Conservation (phyloP, 78 protist species). For the Dictyostelium intermedium region DNA sequence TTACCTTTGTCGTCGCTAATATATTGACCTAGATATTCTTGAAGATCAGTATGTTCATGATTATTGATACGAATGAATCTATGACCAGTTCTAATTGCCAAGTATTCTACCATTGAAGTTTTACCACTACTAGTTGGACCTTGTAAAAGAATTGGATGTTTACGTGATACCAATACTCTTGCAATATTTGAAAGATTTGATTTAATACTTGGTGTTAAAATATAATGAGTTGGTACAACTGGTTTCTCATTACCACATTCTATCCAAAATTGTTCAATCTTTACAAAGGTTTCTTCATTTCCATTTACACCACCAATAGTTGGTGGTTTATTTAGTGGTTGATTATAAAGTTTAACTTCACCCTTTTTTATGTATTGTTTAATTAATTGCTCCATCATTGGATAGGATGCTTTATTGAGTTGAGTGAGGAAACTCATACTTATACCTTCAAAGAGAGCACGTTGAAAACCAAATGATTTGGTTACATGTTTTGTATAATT, state of each 20-base stretch:
- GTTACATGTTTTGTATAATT: slow-evolving; percentile 36
- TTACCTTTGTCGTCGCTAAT: slow-evolving; percentile 88
- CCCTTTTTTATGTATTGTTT: slow-evolving; percentile 38
- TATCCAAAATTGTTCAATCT: slow-evolving; percentile 92
- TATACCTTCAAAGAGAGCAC: slow-evolving; percentile 94
- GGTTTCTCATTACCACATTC: slow-evolving; percentile 71
- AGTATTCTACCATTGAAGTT: slow-evolving; percentile 96
- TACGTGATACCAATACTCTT: slow-evolving; percentile 83
- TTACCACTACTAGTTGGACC: slow-evolving; percentile 97
- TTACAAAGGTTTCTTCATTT: slow-evolving; percentile 13
- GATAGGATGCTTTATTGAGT: slow-evolving; percentile 53
- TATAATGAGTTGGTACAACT: slow-evolving; percentile 22
- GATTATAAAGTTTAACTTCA: slow-evolving; percentile 31
- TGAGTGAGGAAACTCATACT: slow-evolving; percentile 91
- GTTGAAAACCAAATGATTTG: slow-evolving; percentile 85
- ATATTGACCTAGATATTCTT: slow-evolving; percentile 99
- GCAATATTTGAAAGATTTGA: slow-evolving; percentile 86
- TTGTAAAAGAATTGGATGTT: slow-evolving; percentile 94
- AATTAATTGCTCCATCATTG: slow-evolving; percentile 54
- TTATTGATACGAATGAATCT: slow-evolving; percentile 98
- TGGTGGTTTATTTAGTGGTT: slow-evolving; percentile 75
- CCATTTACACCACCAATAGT: neutral
- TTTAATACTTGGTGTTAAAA: slow-evolving; percentile 83
- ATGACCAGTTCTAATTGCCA: slow-evolving; percentile 95
- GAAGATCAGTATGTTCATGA: slow-evolving; percentile 99